These are phyloP conservation scores for Sclerotinia trifoliorum DNA, from an alignment of 2,329 filamentous ascomycete genomes.

Conservation along the genomic window DNA sequence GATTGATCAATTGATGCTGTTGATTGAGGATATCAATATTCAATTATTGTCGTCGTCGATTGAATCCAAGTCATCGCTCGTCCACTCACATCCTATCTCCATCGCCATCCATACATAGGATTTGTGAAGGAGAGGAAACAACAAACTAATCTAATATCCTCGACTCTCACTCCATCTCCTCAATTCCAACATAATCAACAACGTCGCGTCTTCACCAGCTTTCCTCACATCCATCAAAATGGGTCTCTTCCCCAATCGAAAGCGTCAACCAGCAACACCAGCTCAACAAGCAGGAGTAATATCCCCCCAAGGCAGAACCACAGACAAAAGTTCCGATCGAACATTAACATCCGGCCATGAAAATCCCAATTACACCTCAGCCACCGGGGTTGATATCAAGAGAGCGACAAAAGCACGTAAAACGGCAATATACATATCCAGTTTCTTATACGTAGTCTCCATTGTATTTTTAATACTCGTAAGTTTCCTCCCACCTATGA, in stretches of 20 bases:
- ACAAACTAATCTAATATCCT: not conserved
- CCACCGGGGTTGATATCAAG: conserved; percentile 42
- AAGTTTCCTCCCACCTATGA: conserved; percentile 28
- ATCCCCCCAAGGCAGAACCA: conserved; percentile 16
- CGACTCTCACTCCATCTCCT: not conserved
- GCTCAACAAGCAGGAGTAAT: conserved; percentile 24
- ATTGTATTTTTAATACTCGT: conserved; percentile 79
- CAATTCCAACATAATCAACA: not conserved
- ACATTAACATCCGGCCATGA: conserved; percentile 33
- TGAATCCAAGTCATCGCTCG: not conserved
- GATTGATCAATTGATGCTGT: not conserved
- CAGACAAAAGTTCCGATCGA: conserved; percentile 27
- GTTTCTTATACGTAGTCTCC: conserved; percentile 69
- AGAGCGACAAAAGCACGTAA: conserved; percentile 53
- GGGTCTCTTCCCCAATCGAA: conserved; percentile 30
- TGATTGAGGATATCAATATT: not conserved
- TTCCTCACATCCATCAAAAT: conserved; percentile 37
- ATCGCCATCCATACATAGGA: not conserved
- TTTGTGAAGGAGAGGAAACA: not conserved
- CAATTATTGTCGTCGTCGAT: not conserved
- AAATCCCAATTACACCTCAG: conserved; percentile 21
- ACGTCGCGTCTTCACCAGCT: conserved; percentile 25
- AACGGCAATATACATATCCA: conserved; percentile 58
- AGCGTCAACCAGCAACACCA: conserved; percentile 24
- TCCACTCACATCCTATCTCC: not conserved